Conservation (phyloP, 2,329 filamentous ascomycete genomes). For the Aspergillus sp. region DNA sequence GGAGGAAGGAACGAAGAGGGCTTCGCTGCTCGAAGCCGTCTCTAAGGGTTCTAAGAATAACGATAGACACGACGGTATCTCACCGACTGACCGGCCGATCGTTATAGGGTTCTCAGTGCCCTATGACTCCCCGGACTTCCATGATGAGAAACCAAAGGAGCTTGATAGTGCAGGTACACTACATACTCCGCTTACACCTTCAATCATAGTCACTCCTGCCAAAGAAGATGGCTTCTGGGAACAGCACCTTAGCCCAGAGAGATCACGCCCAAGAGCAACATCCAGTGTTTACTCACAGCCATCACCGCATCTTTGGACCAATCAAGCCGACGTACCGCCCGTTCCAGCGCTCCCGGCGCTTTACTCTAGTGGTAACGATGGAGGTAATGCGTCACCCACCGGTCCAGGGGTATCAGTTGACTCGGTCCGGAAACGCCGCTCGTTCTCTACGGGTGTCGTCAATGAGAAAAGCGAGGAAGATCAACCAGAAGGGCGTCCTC, state of each 20-base stretch:
- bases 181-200: conserved; percentile 43
- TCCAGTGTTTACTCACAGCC: conserved; percentile 48
- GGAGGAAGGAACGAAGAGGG: conserved; percentile 1
- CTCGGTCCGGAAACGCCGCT: conserved; percentile 27
- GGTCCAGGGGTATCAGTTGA: conserved; percentile 15
- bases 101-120: conserved; percentile 48
- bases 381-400: conserved; percentile 11
- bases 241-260: conserved; percentile 22
- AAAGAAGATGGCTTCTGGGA: conserved; percentile 40
- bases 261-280: conserved; percentile 30
- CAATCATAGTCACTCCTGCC: conserved; percentile 48
- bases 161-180: conserved; percentile 29
- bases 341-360: conserved; percentile 42
- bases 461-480: conserved; percentile 35
- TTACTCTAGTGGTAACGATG: conserved; percentile 22
- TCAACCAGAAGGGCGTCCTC: conserved; percentile 11
- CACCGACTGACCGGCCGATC: conserved; percentile 46
- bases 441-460: conserved; percentile 36
- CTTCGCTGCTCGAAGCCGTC: conserved; percentile 17
- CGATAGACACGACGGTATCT: conserved; percentile 33
- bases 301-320: conserved; percentile 29
- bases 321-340: conserved; percentile 35
- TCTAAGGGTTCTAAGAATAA: conserved; percentile 22
- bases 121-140: conserved; percentile 24
- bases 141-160: conserved; percentile 22